Base-by-base conservation (phyloP, 805 yeast genomes). In the Candida boidinii region DNA sequence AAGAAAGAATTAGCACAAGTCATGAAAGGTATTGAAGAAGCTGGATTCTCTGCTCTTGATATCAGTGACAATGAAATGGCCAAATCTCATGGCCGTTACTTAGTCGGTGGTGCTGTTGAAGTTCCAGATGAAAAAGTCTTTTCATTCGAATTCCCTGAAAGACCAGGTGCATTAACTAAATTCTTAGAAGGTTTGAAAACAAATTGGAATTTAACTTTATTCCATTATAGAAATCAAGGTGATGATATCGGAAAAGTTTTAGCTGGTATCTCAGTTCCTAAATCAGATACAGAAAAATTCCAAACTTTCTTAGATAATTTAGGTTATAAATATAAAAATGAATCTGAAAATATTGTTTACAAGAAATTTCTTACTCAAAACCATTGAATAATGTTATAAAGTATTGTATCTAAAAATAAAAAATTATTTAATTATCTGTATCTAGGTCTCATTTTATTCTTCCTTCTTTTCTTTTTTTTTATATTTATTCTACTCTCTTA, bases 141-240 rank as follows among this genome's bases (percentile, higher is more conserved):
- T 45, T 70, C 81, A 30, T 92, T 92, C 49, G 96, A 87, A 58
- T 94, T 92, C 66, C 99, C 99, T 11, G 99, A 92, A 53, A 78
- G 92, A 50, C 97, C 98, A 2, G 95, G 96, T 30, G 96, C 98
- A 1, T 67, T 92, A 49, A 73, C 80, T 19, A 80, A 73, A 37
- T 92, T 92, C 62, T 68, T 92, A 49, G 70, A 69, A 18, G 68
- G 78, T 13, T 59, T 92, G 52, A 74, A 79, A 48, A 68, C 70
- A 17, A 76, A 77, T 31, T 92, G 97, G 96, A 92, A 92, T 53
- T 75, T 92, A 40, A 82, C 96, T 1, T 61, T 92, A 48, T 92
- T 92, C 78, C 96, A 92, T 58, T 92, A 92, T 60, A 77, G 99
- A 67, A 87, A 92, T 62, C 94, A 87, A 46, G 99, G 99, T 25